Evolutionary conservation across 2,329 filamentous ascomycete genomes (phyloP).

Genomic region (Nemania abortiva): DNA sequence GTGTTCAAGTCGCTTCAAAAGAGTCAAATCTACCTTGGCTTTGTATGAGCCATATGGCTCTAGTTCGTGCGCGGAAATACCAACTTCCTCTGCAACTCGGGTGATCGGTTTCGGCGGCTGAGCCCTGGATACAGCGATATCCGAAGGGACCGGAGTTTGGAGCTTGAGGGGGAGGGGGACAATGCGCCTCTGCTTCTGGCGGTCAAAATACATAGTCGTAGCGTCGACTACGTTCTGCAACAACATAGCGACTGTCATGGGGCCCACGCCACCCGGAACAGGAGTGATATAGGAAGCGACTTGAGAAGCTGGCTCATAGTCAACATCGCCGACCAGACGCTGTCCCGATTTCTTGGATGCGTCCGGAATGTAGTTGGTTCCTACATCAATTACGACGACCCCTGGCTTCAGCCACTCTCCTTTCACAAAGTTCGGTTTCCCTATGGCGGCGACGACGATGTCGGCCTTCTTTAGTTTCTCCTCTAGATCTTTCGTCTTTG

Average conservation of each 20-base stretch:
- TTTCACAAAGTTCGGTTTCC: conserved; percentile 86
- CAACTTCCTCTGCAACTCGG: conserved; percentile 84
- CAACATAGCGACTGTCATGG: conserved; percentile 99
- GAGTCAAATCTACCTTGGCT: conserved; percentile 88
- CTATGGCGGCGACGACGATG: conserved; percentile 92
- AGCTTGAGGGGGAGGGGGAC: conserved; percentile 86
- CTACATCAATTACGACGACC: conserved; percentile 96
- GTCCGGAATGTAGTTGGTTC: conserved; percentile 95
- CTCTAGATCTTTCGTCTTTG: conserved; percentile 80
- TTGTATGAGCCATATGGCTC: conserved; percentile 97
- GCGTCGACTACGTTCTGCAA: conserved; percentile 94
- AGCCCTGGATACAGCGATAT: conserved; percentile 89
- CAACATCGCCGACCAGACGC: conserved; percentile 93
- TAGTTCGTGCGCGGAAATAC: conserved; percentile 87
- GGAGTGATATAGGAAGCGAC: conserved; percentile 95
- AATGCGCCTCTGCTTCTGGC: conserved; percentile 83
- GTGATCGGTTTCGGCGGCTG: conserved; percentile 95
- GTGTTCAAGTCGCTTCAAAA: conserved; percentile 87
- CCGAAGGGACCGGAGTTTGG: conserved; percentile 86
- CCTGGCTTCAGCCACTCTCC: conserved; percentile 96
- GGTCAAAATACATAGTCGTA: conserved; percentile 83
- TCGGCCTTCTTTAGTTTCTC: conserved; percentile 85
- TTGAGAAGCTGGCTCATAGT: conserved; percentile 85
- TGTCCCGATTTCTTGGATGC: conserved; percentile 90
- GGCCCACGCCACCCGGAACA: conserved; percentile 94